Evolutionary conservation across 2,329 filamentous ascomycete species (phyloP).

Genomic region (Berkeleyomyces basicola): DNA sequence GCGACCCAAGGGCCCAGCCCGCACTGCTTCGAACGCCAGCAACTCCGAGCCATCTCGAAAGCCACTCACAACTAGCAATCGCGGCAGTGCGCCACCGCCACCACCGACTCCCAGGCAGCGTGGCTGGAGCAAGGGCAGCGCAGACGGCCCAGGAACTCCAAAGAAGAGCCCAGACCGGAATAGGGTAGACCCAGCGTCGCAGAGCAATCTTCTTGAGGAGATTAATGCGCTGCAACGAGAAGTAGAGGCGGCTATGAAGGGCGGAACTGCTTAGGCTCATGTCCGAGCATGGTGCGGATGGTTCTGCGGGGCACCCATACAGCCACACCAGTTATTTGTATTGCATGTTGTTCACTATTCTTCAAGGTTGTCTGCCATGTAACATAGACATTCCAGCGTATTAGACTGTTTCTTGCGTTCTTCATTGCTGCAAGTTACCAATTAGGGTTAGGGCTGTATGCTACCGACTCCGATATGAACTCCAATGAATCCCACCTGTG

Average conservation of each 20-base stretch:
- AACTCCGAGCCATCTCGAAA: neutral
- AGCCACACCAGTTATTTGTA: too few species aligned
- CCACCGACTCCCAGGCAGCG: constrained; percentile 32
- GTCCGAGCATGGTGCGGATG: too few species aligned
- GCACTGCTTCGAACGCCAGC: constrained; percentile 16
- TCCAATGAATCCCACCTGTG: too few species aligned
- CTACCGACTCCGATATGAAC: too few species aligned
- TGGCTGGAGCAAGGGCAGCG: constrained; percentile 29
- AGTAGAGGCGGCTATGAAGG: constrained; percentile 40
- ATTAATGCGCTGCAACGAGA: constrained; percentile 56
- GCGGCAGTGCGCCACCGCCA: constrained; percentile 25
- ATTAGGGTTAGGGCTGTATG: too few species aligned
- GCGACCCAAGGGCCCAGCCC: constrained; percentile 27
- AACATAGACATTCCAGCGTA: neutral
- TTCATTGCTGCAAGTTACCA: too few species aligned
- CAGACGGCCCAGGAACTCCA: constrained; percentile 23
- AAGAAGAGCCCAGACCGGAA: constrained; percentile 8
- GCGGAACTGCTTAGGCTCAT: neutral
- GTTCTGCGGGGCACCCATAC: too few species aligned
- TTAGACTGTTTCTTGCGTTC: neutral
- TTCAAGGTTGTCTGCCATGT: neutral
- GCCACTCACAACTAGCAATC: neutral
- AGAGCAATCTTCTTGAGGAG: constrained; percentile 51
- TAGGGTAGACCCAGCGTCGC: constrained; percentile 13
- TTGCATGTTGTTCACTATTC: neutral